phyloP scores from a whole-genome alignment of 495 filamentous ascomycete genomes.

The Platismatia glauca region DNA sequence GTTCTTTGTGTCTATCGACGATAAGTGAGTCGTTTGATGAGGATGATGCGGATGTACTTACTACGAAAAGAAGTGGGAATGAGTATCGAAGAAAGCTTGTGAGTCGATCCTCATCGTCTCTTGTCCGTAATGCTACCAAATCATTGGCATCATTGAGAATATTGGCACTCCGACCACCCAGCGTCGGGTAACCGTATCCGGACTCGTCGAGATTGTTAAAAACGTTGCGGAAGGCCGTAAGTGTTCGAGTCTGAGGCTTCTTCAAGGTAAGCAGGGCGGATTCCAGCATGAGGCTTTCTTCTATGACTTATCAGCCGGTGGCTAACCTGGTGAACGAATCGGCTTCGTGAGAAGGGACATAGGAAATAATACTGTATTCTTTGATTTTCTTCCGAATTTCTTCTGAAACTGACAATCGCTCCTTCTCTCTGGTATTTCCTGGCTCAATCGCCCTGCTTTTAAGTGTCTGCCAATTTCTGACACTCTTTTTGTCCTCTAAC shows the following conservation, averaged over 20 bases:
- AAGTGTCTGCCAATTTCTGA: conserved; percentile 2
- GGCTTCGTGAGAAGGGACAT: background rate
- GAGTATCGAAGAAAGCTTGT: conserved; percentile 11
- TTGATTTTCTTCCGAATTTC: conserved; percentile 15
- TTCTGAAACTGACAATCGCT: conserved; percentile 6
- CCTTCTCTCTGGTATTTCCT: conserved; percentile 1
- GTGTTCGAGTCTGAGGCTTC: conserved; percentile 6
- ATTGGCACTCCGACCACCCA: conserved; percentile 7
- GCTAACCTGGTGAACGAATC: too few species aligned
- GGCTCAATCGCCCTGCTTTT: background rate
- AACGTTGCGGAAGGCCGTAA: conserved; percentile 9
- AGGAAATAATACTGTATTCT: conserved; percentile 16
- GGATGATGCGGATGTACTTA: background rate
- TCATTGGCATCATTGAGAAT: conserved; percentile 7
- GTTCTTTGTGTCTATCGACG: background rate
- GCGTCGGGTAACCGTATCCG: background rate
- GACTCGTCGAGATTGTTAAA: conserved; percentile 7
- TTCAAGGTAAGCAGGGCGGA: background rate
- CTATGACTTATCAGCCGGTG: background rate
- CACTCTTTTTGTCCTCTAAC: background rate
- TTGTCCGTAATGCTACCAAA: conserved; percentile 6
- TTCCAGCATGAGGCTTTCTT: conserved; percentile 12
- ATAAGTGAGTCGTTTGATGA: background rate
- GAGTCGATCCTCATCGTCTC: conserved; percentile 11
- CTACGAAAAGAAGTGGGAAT: conserved; percentile 10